Evolutionary conservation across 192 early-diverging fungal genomes (phyloP).

Genomic region (Borealophlyctis nickersoniae): DNA sequence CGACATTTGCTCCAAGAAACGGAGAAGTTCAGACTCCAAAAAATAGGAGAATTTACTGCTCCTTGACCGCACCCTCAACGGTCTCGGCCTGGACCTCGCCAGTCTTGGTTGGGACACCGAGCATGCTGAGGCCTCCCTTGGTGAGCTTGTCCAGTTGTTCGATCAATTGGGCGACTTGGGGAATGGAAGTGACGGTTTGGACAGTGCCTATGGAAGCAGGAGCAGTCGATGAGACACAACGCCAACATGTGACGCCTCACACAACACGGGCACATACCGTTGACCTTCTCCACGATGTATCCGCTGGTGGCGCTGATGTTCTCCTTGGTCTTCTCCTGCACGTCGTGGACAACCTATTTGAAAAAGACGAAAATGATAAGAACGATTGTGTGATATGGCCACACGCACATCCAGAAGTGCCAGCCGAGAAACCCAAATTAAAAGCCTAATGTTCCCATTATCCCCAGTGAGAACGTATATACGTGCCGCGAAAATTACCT

Average conservation of each 20-base stretch:
- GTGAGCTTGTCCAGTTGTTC: constrained; percentile 43
- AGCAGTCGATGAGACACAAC: not conserved
- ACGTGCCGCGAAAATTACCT: constrained; percentile 31
- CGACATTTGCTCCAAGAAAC: not conserved
- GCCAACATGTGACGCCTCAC: too few species aligned
- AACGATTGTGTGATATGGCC: not conserved
- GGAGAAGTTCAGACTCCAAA: not conserved
- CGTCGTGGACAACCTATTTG: constrained; percentile 34
- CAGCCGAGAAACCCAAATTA: too few species aligned
- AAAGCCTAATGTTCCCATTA: too few species aligned
- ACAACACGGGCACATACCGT: constrained; percentile 31
- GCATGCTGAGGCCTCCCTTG: constrained; percentile 32
- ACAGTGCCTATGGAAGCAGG: constrained; percentile 22
- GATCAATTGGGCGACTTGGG: constrained; percentile 39
- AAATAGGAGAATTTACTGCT: not conserved
- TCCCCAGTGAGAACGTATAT: too few species aligned
- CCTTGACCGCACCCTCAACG: not conserved
- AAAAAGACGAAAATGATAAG: too few species aligned
- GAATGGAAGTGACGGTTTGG: constrained; percentile 38
- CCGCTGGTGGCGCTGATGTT: constrained; percentile 39
- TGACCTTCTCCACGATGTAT: constrained; percentile 47
- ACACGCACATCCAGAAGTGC: not conserved
- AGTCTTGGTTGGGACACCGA: constrained; percentile 16
- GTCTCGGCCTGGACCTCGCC: not conserved
- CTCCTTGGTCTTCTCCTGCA: constrained; percentile 28